A percentile compares a stretch with the other conserved stretches of the same genome.
These are phyloP conservation scores for Adansonia grandidieri DNA, from an alignment of 441 rosid genomes.

Conservation along the genomic window DNA sequence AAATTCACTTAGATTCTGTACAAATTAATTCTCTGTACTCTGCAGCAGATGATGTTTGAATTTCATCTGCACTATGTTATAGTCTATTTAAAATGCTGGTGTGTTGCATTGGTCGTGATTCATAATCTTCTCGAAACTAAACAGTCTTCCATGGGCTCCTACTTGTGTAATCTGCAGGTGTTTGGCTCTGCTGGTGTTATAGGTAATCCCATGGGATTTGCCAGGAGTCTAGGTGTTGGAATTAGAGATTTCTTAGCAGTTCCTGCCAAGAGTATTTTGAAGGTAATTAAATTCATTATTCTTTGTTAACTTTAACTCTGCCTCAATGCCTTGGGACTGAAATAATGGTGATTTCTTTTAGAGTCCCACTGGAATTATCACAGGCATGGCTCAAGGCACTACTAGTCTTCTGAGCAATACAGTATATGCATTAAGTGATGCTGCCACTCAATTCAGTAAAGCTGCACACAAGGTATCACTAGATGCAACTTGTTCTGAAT, in stretches of 20 bases:
- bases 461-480: constrained; percentile 93
- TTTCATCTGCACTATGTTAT: not conserved
- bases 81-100: not conserved
- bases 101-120: constrained; percentile 1
- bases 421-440: constrained; percentile 91
- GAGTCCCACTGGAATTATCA: constrained; percentile 92
- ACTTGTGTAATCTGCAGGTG: constrained; percentile 55
- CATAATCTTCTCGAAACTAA: constrained; percentile 19
- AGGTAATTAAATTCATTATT: constrained; percentile 48
- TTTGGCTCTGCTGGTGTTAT: constrained; percentile 99
- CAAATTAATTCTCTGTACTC: not conserved
- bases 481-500: constrained; percentile 25
- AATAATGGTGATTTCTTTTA: constrained; percentile 38
- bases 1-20: not conserved
- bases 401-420: constrained; percentile 92
- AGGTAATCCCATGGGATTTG: constrained; percentile 98
- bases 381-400: constrained; percentile 96
- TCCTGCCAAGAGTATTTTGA: constrained; percentile 80
- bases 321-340: constrained; percentile 25
- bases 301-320: constrained; percentile 19
- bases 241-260: constrained; percentile 89
- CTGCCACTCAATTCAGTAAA: constrained; percentile 97
- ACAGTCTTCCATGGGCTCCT: not conserved
- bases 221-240: constrained; percentile 93
- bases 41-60: not conserved